These are phyloP conservation scores for Talaromyces amestolkiae DNA, from an alignment of 2,329 filamentous ascomycete genomes.

Conservation along the genomic window DNA sequence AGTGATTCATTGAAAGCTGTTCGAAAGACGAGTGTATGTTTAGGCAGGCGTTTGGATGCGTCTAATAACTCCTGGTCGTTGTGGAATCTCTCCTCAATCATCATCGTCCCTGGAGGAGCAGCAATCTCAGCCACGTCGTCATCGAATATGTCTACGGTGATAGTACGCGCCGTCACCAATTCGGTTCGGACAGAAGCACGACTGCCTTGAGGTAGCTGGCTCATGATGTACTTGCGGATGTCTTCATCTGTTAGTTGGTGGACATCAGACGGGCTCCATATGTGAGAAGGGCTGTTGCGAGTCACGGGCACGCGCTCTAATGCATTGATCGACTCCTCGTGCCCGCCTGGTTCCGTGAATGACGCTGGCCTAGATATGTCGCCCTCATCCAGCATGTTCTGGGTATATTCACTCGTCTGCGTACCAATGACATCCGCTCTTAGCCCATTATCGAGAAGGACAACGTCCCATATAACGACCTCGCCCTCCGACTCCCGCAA, in stretches of 20 bases:
- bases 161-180: slow-evolving; percentile 44
- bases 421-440: slow-evolving; percentile 49
- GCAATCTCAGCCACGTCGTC: slow-evolving; percentile 42
- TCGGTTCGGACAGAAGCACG: slow-evolving; percentile 46
- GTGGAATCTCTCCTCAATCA: slow-evolving; percentile 48
- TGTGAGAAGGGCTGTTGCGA: slow-evolving; percentile 25
- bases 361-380: slow-evolving; percentile 56
- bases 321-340: slow-evolving; percentile 40
- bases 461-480: slow-evolving; percentile 48
- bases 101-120: slow-evolving; percentile 46
- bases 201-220: slow-evolving; percentile 43
- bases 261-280: slow-evolving; percentile 35
- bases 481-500: slow-evolving; percentile 43
- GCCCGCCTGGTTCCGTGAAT: slow-evolving; percentile 39
- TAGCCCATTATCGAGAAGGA: slow-evolving; percentile 47
- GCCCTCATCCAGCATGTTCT: slow-evolving; percentile 43
- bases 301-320: slow-evolving; percentile 35
- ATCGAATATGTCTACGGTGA: slow-evolving; percentile 48
- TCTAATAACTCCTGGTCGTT: slow-evolving; percentile 43
- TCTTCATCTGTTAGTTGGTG: slow-evolving; percentile 45
- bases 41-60: slow-evolving; percentile 37
- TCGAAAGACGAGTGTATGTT: slow-evolving; percentile 47
- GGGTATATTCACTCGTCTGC: slow-evolving; percentile 33
- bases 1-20: slow-evolving; percentile 44
- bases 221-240: slow-evolving; percentile 48